Conservation (phyloP, 2,329 filamentous ascomycete genomes). For the Colletotrichum chrysophilum region DNA sequence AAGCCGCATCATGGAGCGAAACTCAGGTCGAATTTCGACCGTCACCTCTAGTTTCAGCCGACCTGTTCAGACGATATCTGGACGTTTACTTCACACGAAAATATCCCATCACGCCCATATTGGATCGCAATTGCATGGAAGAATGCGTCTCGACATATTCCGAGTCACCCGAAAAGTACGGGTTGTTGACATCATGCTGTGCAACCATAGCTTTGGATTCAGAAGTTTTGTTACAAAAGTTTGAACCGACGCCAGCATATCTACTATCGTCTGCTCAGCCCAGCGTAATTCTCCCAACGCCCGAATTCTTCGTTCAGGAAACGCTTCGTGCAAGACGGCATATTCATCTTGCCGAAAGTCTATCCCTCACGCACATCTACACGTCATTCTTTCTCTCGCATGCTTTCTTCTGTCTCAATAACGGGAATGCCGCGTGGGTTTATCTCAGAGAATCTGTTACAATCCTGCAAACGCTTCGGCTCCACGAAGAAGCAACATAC, state of each 20-base stretch:
- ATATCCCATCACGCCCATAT: slow-evolving; percentile 36
- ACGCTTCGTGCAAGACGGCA: slow-evolving; percentile 27
- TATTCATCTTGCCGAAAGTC: slow-evolving; percentile 29
- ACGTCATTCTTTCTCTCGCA: slow-evolving; percentile 38
- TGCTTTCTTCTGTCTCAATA: slow-evolving; percentile 32
- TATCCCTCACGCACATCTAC: slow-evolving; percentile 30
- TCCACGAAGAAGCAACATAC: background rate
- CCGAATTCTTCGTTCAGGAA: slow-evolving; percentile 31
- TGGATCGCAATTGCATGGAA: slow-evolving; percentile 27
- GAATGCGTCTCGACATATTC: slow-evolving; percentile 16
- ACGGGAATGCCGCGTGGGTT: slow-evolving; percentile 38
- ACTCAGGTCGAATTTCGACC: background rate
- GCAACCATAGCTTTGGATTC: slow-evolving; percentile 32
- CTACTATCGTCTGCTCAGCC: background rate
- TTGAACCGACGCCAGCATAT: background rate
- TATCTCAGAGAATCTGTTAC: background rate
- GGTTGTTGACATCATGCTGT: slow-evolving; percentile 31
- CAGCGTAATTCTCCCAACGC: slow-evolving; percentile 12
- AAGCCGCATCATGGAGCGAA: background rate
- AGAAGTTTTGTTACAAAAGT: slow-evolving; percentile 25
- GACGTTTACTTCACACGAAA: slow-evolving; percentile 38
- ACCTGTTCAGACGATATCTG: slow-evolving; percentile 28
- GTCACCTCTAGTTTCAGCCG: background rate
- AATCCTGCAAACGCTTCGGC: background rate
- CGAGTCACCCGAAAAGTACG: slow-evolving; percentile 27